These are phyloP conservation scores for Pachyrhizus erosus DNA, from an alignment of 306 rosid species.

Conservation along the genomic window DNA sequence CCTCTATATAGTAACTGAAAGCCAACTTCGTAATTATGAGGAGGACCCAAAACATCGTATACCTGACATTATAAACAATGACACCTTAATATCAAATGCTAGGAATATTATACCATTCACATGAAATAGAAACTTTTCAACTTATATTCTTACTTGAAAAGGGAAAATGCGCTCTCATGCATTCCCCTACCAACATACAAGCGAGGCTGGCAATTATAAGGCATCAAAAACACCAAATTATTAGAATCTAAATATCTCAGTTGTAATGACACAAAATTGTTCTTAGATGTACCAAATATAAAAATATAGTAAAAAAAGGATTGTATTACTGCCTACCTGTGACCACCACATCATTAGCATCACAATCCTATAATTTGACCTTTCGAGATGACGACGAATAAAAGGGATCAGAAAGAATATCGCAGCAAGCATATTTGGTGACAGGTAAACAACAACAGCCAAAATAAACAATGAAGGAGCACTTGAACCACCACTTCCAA, in stretches of 20 bases:
- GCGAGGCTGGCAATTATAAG: conserved; percentile 80
- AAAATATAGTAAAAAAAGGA: background rate
- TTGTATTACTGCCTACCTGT: conserved; percentile 63
- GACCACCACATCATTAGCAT: conserved; percentile 99
- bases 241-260: conserved; percentile 26
- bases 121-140: conserved; percentile 25
- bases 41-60: conserved; percentile 94
- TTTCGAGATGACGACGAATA: conserved; percentile 91
- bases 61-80: conserved; percentile 59
- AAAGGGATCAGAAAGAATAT: conserved; percentile 83
- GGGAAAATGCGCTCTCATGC: conserved; percentile 96
- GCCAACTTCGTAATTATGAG: conserved; percentile 90
- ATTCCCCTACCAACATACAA: conserved; percentile 99
- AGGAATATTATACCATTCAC: background rate
- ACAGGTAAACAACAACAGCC: conserved; percentile 91
- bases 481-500: conserved; percentile 64
- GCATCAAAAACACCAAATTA: conserved; percentile 41
- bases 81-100: conserved; percentile 41
- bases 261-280: background rate
- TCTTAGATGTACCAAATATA: conserved; percentile 15
- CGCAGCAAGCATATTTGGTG: conserved; percentile 95
- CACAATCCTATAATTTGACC: conserved; percentile 87
- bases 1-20: conserved; percentile 99
- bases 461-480: conserved; percentile 85
- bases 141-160: conserved; percentile 78